Evolutionary conservation across 225 moss, liverwort and hornwort species (phyloP), one percentile per base, ranked within the genome.

Genomic region (Anthoceros angustus): DNA sequence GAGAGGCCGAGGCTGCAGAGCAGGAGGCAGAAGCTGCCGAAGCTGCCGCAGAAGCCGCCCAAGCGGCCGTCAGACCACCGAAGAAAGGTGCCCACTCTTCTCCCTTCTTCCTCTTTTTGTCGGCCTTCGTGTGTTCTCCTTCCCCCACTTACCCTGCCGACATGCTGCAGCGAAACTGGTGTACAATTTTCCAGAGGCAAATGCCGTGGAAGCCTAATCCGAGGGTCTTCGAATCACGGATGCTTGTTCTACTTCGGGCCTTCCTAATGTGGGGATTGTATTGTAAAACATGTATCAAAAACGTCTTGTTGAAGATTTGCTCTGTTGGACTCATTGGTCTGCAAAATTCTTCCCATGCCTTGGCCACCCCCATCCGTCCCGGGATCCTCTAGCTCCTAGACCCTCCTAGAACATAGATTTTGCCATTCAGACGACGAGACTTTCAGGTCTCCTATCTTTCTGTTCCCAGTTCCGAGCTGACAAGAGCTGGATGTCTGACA

Each of bases 21-120:
- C 89, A 88, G 0, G 98, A 92, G 70, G 98, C 98, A 4, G 98
- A 98, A 73, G 92, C 92, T 48, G 84, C 89, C 6, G 92, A 98
- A 86, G 89, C 87, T 66, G 92, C 98, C 63, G 91, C 91, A n/a
- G 91, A 92, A 71, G 86, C 87, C 40, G 95, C 91, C 41, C 83
- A 83, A 2, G 83, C 85, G 64, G 92, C 89, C 67, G 76, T 86
- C 77, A 86, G 92, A 73, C 87, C 87, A 64, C 82, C 87, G 48
- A 98, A 92, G 74, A 98, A 89, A 74, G 75, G 98, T 98, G 75
- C 42, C n/a, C n/a, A n/a, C n/a, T n/a, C n/a, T n/a, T n/a, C n/a
- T n/a, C 78, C 74, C 38, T 23, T n/a, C 41, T 63, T 5, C 32
- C 39, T 65, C 6, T 73, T 20, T 64, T 21, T 25, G 18, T 62